A percentile compares a stretch with the other conserved stretches of the same genome.
Evolutionary conservation across 345 rosid genomes (phyloP).

Genomic region (Euphorbia tirucalli): DNA sequence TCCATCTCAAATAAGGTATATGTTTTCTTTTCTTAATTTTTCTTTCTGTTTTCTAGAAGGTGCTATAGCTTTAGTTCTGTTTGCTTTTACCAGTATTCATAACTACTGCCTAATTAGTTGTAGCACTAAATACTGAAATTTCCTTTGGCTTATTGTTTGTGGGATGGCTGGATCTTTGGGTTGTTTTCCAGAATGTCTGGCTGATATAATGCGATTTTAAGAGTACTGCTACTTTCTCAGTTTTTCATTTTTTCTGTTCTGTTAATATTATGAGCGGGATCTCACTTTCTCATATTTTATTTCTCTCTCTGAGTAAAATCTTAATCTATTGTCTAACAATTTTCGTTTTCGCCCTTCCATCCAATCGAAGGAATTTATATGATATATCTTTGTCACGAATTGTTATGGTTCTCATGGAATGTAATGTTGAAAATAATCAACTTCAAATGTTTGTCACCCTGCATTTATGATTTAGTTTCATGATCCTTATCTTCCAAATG

Average conservation of each 20-base stretch:
- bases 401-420: neutral
- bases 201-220: neutral
- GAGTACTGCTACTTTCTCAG: neutral
- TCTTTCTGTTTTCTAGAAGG: neutral
- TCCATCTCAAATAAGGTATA: conserved; percentile 40
- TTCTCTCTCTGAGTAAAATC: neutral
- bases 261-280: neutral
- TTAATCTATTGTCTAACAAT: neutral
- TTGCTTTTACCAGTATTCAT: neutral
- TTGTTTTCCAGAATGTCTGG: neutral
- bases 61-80: neutral
- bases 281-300: neutral
- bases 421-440: conserved; percentile 3
- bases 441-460: neutral
- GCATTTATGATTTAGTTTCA: neutral
- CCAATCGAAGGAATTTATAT: neutral
- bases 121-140: neutral
- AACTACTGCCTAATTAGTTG: neutral
- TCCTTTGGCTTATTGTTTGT: neutral
- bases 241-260: neutral
- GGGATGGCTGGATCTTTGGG: neutral
- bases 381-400: neutral
- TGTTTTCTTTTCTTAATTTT: neutral
- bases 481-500: neutral
- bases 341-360: neutral